phyloP scores from a whole-genome alignment of 805 yeast species.

The Cyberlindnera maritima region DNA sequence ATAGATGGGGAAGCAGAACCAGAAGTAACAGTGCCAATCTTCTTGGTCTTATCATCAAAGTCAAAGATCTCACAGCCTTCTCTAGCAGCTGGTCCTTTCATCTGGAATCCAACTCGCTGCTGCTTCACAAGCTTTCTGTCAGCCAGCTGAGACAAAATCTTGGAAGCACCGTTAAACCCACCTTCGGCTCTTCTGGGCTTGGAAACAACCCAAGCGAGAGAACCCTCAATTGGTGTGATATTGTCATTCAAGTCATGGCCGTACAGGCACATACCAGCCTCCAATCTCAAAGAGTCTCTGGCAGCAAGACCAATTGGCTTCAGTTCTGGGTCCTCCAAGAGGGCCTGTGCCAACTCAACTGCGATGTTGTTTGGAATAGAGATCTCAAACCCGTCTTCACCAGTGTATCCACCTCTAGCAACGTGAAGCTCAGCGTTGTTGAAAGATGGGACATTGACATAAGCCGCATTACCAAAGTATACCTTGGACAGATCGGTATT shows the following conservation, averaged over 20 bases:
- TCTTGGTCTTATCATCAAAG: constrained; percentile 52
- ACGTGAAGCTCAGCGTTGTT: constrained; percentile 54
- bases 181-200: constrained; percentile 61
- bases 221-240: constrained; percentile 84
- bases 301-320: constrained; percentile 97
- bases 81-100: constrained; percentile 91
- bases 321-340: constrained; percentile 54
- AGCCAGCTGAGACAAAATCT: constrained; percentile 65
- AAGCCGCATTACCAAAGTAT: constrained; percentile 65
- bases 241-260: constrained; percentile 85
- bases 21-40: constrained; percentile 51
- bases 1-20: constrained; percentile 67
- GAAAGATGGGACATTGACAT: constrained; percentile 31
- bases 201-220: constrained; percentile 86
- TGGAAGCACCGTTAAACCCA: constrained; percentile 74
- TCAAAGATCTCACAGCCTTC: constrained; percentile 64
- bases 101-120: constrained; percentile 70
- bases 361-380: constrained; percentile 66
- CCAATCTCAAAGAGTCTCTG: constrained; percentile 89
- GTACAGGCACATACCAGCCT: constrained; percentile 98
- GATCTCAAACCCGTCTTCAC: constrained; percentile 97
- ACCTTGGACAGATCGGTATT: constrained; percentile 54
- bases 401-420: constrained; percentile 97
- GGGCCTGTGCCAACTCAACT: constrained; percentile 54
- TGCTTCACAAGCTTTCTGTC: constrained; percentile 56